These are phyloP conservation scores for Salix arbutifolia DNA, from an alignment of 345 rosid species.

Conservation along the genomic window DNA sequence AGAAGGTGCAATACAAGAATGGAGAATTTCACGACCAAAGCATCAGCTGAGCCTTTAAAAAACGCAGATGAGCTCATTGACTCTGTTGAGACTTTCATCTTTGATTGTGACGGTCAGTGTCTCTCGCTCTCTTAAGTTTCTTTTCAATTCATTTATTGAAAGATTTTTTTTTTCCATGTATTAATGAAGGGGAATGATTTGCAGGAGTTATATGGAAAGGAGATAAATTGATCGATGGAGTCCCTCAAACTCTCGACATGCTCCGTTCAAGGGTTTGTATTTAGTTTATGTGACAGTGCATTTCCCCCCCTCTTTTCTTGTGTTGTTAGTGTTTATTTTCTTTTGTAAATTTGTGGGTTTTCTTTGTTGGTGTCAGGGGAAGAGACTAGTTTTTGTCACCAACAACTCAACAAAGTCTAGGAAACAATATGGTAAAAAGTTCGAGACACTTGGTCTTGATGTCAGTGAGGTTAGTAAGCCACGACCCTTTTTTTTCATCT, in stretches of 20 bases:
- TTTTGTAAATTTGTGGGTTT: neutral
- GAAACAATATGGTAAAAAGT: slow-evolving; percentile 94
- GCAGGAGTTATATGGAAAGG: slow-evolving; percentile 98
- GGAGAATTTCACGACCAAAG: slow-evolving; percentile 35
- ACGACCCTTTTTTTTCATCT: neutral
- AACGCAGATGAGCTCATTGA: slow-evolving; percentile 80
- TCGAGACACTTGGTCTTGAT: slow-evolving; percentile 78
- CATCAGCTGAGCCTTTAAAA: slow-evolving; percentile 62
- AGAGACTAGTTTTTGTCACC: slow-evolving; percentile 89
- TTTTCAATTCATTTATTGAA: neutral
- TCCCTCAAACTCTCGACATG: slow-evolving; percentile 91
- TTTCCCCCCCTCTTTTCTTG: neutral
- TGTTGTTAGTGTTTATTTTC: neutral
- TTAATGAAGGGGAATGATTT: slow-evolving; percentile 1
- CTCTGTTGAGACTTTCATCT: slow-evolving; percentile 89
- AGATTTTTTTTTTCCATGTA: neutral
- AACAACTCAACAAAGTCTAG: slow-evolving; percentile 96
- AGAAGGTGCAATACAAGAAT: slow-evolving; percentile 24
- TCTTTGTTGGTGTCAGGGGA: slow-evolving; percentile 49
- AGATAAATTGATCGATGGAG: slow-evolving; percentile 89
- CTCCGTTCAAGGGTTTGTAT: slow-evolving; percentile 77
- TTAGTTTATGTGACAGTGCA: neutral
- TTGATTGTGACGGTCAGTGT: slow-evolving; percentile 77
- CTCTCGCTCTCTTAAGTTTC: neutral
- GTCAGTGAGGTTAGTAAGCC: slow-evolving; percentile 61